Conservation (phyloP, 441 rosid species). For the Brassica balearica region DNA sequence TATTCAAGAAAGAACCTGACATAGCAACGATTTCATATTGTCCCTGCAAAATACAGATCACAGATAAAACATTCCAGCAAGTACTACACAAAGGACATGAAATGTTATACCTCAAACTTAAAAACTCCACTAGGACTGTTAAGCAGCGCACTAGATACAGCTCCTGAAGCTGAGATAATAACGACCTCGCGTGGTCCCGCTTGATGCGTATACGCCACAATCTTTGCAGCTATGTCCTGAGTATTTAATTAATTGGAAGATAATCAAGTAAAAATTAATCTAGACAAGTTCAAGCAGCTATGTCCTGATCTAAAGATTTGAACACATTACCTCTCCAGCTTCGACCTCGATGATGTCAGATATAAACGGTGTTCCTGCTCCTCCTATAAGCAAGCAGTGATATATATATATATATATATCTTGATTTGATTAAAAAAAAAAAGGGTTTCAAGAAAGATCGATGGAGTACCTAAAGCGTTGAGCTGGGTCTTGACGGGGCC, state of each 20-base stretch:
- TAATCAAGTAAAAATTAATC: neutral
- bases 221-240: slow-evolving; percentile 85
- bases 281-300: neutral
- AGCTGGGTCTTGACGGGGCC: neutral
- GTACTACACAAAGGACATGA: slow-evolving; percentile 4
- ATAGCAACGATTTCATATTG: slow-evolving; percentile 81
- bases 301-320: neutral
- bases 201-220: slow-evolving; percentile 75
- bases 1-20: slow-evolving; percentile 71
- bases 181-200: slow-evolving; percentile 94
- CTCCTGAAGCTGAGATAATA: slow-evolving; percentile 94
- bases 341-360: slow-evolving; percentile 86
- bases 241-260: neutral
- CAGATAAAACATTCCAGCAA: slow-evolving; percentile 3
- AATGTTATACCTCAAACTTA: slow-evolving; percentile 71
- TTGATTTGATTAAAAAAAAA: neutral
- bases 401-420: neutral
- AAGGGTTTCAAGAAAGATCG: neutral
- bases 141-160: slow-evolving; percentile 78
- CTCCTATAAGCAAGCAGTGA: slow-evolving; percentile 49
- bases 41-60: slow-evolving; percentile 64
- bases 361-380: slow-evolving; percentile 82
- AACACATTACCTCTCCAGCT: slow-evolving; percentile 83
- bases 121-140: slow-evolving; percentile 61
- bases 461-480: neutral